Evolutionary conservation across 495 filamentous ascomycete genomes (phyloP).

Genomic region (Aspergillus biplanus): DNA sequence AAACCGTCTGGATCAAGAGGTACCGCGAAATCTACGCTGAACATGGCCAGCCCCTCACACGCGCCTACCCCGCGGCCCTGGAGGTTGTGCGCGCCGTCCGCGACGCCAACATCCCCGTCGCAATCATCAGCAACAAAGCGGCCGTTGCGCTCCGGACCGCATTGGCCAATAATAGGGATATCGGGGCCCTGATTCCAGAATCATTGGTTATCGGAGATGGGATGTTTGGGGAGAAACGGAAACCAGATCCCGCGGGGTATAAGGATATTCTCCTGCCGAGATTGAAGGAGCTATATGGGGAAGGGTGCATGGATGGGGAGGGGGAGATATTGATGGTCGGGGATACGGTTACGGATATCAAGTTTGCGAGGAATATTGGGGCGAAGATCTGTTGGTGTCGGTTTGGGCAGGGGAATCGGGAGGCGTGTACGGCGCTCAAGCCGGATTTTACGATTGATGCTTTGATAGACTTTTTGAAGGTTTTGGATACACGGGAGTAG

Average conservation of each 20-base stretch:
- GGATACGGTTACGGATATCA: slow-evolving; percentile 23
- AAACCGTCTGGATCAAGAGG: slow-evolving; percentile 22
- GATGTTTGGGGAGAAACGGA: slow-evolving; percentile 28
- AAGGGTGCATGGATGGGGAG: not conserved
- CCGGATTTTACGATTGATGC: slow-evolving; percentile 23
- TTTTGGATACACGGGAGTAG: slow-evolving; percentile 1
- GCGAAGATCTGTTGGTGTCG: slow-evolving; percentile 20
- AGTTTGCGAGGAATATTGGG: slow-evolving; percentile 23
- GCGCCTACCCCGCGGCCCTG: slow-evolving; percentile 29
- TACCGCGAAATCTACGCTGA: slow-evolving; percentile 33
- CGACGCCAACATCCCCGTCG: slow-evolving; percentile 22
- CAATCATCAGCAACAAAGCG: slow-evolving; percentile 36
- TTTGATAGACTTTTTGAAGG: slow-evolving; percentile 10
- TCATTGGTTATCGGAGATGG: slow-evolving; percentile 31
- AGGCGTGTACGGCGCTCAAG: slow-evolving; percentile 12
- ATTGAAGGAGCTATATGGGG: slow-evolving; percentile 10
- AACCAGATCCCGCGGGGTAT: slow-evolving; percentile 33
- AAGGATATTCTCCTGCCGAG: slow-evolving; percentile 27
- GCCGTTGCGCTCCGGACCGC: slow-evolving; percentile 29
- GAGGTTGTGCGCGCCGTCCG: slow-evolving; percentile 21
- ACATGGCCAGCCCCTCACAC: slow-evolving; percentile 30
- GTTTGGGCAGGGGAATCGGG: slow-evolving; percentile 20
- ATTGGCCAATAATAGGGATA: slow-evolving; percentile 20
- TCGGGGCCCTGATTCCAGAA: slow-evolving; percentile 24
- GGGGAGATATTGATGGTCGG: slow-evolving; percentile 13